These are phyloP conservation scores for Podospora anserina DNA, from an alignment of 495 filamentous ascomycete species.

Conservation along the genomic window DNA sequence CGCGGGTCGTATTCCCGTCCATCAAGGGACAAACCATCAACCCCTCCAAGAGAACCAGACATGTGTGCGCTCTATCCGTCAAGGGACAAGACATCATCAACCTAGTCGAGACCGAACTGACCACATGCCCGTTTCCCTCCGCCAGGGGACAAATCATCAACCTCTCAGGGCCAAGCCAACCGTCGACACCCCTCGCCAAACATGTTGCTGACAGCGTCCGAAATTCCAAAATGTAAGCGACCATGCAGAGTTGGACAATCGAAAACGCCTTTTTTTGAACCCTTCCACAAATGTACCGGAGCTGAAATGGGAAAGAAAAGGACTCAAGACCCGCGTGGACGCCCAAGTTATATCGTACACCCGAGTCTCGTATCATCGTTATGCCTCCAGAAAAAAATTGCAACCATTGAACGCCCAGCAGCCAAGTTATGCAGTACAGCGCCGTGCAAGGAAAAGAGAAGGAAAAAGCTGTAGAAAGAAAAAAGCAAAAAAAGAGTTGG, in stretches of 20 bases:
- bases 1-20: background rate
- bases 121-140: background rate
- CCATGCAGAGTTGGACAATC: conserved; percentile 2
- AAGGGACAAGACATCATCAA: background rate
- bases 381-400: background rate
- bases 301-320: background rate
- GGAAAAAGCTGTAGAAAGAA: background rate
- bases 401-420: conserved; percentile 19
- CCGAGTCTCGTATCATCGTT: conserved; percentile 1
- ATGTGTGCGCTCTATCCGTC: background rate
- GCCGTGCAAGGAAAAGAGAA: conserved; percentile 8
- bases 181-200: background rate
- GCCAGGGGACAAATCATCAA: background rate
- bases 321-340: background rate
- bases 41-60: background rate
- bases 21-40: background rate
- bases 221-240: background rate
- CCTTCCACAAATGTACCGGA: conserved; percentile 6
- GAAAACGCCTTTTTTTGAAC: conserved; percentile 5
- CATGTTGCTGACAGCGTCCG: background rate
- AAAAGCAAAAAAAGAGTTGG: background rate
- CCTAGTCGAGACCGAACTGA: background rate
- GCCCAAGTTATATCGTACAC: background rate
- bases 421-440: conserved; percentile 17
- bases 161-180: background rate